Conservation (phyloP, 2,329 filamentous ascomycete species). For the Neurospora crassa region DNA sequence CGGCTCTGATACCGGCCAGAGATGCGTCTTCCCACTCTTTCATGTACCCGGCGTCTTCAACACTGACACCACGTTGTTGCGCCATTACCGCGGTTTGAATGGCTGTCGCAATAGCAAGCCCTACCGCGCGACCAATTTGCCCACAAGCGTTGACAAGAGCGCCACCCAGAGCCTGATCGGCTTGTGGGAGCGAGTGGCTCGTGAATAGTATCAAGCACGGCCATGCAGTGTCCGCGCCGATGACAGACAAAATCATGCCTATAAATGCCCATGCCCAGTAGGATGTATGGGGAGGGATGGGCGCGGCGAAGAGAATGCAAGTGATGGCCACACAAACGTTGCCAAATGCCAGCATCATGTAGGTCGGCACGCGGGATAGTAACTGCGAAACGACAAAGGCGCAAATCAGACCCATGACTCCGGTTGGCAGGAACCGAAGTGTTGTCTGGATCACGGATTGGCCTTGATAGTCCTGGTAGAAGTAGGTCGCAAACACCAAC, state of each 20-base stretch:
- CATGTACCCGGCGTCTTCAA: slow-evolving; percentile 35
- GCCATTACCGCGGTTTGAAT: slow-evolving; percentile 55
- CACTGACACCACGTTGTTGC: slow-evolving; percentile 30
- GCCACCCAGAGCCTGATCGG: slow-evolving; percentile 59
- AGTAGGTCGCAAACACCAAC: slow-evolving; percentile 59
- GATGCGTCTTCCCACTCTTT: slow-evolving; percentile 35
- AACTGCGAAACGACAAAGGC: slow-evolving; percentile 46
- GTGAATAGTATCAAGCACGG: slow-evolving; percentile 58
- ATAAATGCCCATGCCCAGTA: slow-evolving; percentile 61
- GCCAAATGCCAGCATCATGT: slow-evolving; percentile 48
- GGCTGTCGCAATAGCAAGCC: slow-evolving; percentile 54
- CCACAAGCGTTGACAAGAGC: slow-evolving; percentile 58
- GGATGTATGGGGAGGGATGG: slow-evolving; percentile 47
- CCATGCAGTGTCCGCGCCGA: slow-evolving; percentile 59
- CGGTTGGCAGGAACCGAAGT: slow-evolving; percentile 58
- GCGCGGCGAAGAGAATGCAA: slow-evolving; percentile 52
- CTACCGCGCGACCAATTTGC: slow-evolving; percentile 56
- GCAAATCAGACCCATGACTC: slow-evolving; percentile 48
- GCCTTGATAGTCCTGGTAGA: slow-evolving; percentile 58
- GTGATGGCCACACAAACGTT: slow-evolving; percentile 45
- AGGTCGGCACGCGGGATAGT: slow-evolving; percentile 48
- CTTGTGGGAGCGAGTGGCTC: slow-evolving; percentile 48
- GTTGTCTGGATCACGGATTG: slow-evolving; percentile 56
- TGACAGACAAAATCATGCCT: slow-evolving; percentile 55
- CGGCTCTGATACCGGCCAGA: slow-evolving; percentile 38